Evolutionary conservation across 2,329 filamentous ascomycete genomes (phyloP), one percentile per base, ranked within the genome.

Genomic region (Ophiostoma pallidulum): DNA sequence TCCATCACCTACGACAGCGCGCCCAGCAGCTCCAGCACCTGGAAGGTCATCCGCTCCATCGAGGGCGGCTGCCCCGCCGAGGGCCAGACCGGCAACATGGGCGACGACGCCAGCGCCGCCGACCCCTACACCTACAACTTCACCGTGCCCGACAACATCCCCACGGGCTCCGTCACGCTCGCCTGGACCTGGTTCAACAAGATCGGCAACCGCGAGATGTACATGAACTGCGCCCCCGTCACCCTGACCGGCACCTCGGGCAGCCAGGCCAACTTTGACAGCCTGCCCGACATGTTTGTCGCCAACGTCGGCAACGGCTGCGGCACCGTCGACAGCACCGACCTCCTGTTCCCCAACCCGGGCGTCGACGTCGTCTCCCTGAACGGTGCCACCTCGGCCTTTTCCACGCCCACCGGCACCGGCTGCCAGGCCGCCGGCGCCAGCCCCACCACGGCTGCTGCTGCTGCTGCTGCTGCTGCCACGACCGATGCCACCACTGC

Each of bases 181-280:
- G 87, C 87, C 0, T 97, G 90, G 89, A 88, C 88, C 1, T 97
- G 92, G 92, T 80, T 94, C 66, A 97, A 97, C 71, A 84, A 84
- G 51, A 60, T 94, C 9, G 92, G 92, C 3, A 95, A 95, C 69
- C 82, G 90, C 1, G 92, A 97, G 62, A 88, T 95, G 75, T 96
- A 97, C 74, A 94, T 95, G 89, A 94, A 95, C 74, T 98, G 91
- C 57, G 87, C 84, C 0, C 79, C 86, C 0, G 64, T 94, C 41
- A 75, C 72, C 0, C 72, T 97, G 20, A 77, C 77, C 0, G 77
- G 77, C 8, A 54, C 53, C 22, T 44, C 48, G 0, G 75, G 75
- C 45, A 63, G 65, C 37, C 58, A 78, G 48, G 64, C 70, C 2
- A 76, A 76, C 54, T 75, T 82, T 52, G 61, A 77, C 33, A 62